These are phyloP conservation scores for Oryza glumipatula DNA, from an alignment of 176 grass and related monocot species.

Conservation along the genomic window DNA sequence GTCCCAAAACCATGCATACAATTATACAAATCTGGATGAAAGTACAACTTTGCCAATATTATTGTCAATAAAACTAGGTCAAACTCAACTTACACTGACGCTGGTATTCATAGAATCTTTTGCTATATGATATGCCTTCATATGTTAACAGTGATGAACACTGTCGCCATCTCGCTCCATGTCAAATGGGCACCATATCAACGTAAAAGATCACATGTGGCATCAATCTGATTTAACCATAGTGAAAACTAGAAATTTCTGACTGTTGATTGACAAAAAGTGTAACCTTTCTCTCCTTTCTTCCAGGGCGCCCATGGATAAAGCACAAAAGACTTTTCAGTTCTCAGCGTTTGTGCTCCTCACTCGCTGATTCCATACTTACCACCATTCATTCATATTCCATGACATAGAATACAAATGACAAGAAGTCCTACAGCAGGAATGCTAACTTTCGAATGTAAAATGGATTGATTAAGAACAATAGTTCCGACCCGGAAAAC, in stretches of 20 bases:
- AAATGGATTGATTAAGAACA: neutral
- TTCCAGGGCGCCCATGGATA: neutral
- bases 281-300: neutral
- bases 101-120: neutral
- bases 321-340: neutral
- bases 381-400: neutral
- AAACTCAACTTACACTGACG: neutral
- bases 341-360: neutral
- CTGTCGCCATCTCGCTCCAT: neutral
- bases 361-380: neutral
- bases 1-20: neutral
- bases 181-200: neutral
- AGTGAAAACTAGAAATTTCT: neutral
- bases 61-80: neutral
- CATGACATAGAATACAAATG: neutral
- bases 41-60: neutral
- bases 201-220: neutral
- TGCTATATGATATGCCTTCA: neutral
- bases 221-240: neutral
- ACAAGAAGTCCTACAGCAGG: neutral
- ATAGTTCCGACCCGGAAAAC: slow-evolving; percentile 6
- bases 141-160: neutral
- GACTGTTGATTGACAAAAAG: neutral
- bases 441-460: neutral
- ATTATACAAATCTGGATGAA: neutral